These are phyloP conservation scores for Backusella westeae DNA, from an alignment of 192 early-diverging fungal genomes.

Conservation along the genomic window DNA sequence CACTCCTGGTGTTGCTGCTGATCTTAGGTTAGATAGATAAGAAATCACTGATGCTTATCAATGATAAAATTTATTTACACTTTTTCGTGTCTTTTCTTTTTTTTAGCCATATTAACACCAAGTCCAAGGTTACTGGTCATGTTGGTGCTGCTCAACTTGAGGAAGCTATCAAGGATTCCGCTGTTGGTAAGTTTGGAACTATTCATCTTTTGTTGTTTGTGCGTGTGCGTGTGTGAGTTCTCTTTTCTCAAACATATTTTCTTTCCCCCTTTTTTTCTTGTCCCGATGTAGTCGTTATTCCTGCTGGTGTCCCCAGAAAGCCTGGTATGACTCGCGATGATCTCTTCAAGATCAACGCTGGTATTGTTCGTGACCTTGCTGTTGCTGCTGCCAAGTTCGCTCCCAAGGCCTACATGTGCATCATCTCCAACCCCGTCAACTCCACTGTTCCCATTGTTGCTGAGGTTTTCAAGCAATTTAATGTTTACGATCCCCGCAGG, in stretches of 20 bases:
- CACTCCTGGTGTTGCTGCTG: constrained; percentile 95
- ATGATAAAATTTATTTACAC: background rate
- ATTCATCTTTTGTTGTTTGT: background rate
- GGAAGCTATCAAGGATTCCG: constrained; percentile 62
- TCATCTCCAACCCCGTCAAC: constrained; percentile 99
- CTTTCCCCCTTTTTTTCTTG: background rate
- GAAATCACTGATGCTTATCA: background rate
- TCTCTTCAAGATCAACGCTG: constrained; percentile 97
- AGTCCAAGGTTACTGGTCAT: constrained; percentile 52
- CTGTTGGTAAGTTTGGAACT: constrained; percentile 30
- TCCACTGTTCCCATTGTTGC: constrained; percentile 95
- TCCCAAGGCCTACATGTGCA: constrained; percentile 48
- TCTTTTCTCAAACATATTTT: background rate
- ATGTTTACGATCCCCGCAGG: constrained; percentile 72
- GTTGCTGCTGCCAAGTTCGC: constrained; percentile 65
- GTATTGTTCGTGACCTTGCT: constrained; percentile 82
- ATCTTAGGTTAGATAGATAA: constrained; percentile 85
- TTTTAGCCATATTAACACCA: constrained; percentile 31
- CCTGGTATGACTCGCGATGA: constrained; percentile 99
- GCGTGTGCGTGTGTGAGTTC: background rate
- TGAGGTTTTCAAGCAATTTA: constrained; percentile 82
- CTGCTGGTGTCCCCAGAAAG: constrained; percentile 98
- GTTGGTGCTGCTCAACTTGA: constrained; percentile 62
- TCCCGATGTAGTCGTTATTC: constrained; percentile 76
- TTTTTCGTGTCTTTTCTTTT: background rate